Evolutionary conservation across 495 filamentous ascomycete species (phyloP), one percentile per base, ranked within the genome.

Genomic region (Annulohypoxylon bovei): DNA sequence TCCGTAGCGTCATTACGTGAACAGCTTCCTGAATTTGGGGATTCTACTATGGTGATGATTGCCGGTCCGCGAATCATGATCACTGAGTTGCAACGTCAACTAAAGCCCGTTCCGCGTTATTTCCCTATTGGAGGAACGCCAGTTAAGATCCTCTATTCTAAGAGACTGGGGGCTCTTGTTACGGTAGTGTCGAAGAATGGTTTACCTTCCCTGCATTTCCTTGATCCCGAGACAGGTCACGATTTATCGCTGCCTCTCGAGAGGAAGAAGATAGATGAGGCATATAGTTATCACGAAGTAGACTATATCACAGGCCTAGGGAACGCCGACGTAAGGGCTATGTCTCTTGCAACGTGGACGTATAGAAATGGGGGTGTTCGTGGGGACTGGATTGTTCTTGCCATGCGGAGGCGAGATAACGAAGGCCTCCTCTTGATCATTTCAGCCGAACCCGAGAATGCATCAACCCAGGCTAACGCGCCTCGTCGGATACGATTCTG

Each of bases 71-170:
- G 81, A 23, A 68, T 89, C 2, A 68, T 88, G 25, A 70, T 89
- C 12, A 80, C 83, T 14, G 79, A 83, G n/a, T 59, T 90, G 20
- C 80, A 85, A 47, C 70, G 76, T 9, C 72, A 74, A 5, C 77
- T 81, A 6, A 83, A 83, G 47, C 78, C 83, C 0, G 81, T 89
- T 6, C 86, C 87, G 12, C 82, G 89, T 6, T 80, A 80, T 46
- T 76, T 89, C 0, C 75, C 75, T 0, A 69, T 88, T 5, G 60
- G 64, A 8, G 84, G 84, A 2, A 85, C 85, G 1, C 88, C 88
- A 12, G 78, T 77, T 4, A 85, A 83, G 39, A 67, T 90, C 0
- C 61, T 89, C 11, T 89, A 88, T 72, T 87, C 84, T 3, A 76
- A 80, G 9, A 69, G 68, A 28, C 78, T 88, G 4, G 77, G 82